Evolutionary conservation across 1,139 yeast species (phyloP).

Genomic region (Magnusiomyces sp.): DNA sequence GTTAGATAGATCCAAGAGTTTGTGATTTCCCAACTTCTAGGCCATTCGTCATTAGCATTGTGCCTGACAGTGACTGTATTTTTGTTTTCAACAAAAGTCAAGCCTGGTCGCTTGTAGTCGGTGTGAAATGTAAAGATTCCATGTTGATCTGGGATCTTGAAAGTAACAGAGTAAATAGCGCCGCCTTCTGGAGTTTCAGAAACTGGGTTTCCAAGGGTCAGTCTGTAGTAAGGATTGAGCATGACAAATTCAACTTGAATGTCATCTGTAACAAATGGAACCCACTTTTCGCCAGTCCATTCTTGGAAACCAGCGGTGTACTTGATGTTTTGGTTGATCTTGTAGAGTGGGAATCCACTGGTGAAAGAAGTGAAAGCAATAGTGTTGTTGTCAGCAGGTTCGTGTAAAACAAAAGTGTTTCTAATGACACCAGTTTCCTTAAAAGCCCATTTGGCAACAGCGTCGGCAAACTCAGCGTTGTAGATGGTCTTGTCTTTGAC

Average conservation of each 20-base stretch:
- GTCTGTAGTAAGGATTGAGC: conserved; percentile 92
- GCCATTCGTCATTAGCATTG: conserved; percentile 91
- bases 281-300: conserved; percentile 58
- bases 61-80: conserved; percentile 82
- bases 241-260: conserved; percentile 79
- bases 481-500: conserved; percentile 16
- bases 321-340: conserved; percentile 48
- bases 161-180: conserved; percentile 44
- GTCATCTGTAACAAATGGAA: conserved; percentile 52
- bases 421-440: conserved; percentile 59
- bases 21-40: conserved; percentile 86
- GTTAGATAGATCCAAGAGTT: conserved; percentile 88
- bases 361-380: conserved; percentile 23
- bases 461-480: conserved; percentile 35
- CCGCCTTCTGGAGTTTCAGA: conserved; percentile 22
- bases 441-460: conserved; percentile 66
- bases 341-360: conserved; percentile 39
- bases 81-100: conserved; percentile 55
- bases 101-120: conserved; percentile 76
- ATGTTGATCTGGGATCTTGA: conserved; percentile 87
- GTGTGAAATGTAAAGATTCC: conserved; percentile 88
- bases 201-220: conserved; percentile 35
- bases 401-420: conserved; percentile 43
- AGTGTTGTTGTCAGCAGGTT: conserved; percentile 19
- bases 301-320: conserved; percentile 38